phyloP scores from a whole-genome alignment of 208 protist genomes.

The Trypanosoma rangeli region DNA sequence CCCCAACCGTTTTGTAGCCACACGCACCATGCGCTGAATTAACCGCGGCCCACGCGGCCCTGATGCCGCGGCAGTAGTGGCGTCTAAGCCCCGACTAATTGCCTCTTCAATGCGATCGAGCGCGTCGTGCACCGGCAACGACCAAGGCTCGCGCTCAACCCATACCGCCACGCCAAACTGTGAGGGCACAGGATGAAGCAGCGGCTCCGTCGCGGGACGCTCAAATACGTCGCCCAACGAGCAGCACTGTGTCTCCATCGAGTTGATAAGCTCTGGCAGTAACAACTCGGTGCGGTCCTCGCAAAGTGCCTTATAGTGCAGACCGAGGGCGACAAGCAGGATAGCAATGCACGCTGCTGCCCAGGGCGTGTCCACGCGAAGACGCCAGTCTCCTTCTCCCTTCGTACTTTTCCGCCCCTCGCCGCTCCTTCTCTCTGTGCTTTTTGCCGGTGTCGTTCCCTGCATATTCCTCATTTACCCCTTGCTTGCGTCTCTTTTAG shows the following conservation, averaged over 20 bases:
- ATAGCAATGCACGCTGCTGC: conserved; percentile 20
- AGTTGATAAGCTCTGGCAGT: conserved; percentile 35
- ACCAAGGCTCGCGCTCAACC: conserved; percentile 49
- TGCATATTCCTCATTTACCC: not conserved
- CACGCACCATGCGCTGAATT: conserved; percentile 44
- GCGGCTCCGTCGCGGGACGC: not conserved
- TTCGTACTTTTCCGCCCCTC: not conserved
- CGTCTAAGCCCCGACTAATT: not conserved
- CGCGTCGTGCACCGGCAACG: conserved; percentile 46
- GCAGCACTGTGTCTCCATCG: conserved; percentile 31
- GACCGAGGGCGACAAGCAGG: conserved; percentile 28
- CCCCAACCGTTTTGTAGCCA: not conserved
- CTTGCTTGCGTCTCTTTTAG: not conserved
- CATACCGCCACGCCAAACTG: conserved; percentile 66
- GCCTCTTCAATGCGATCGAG: conserved; percentile 48
- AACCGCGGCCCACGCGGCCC: not conserved
- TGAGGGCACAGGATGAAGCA: conserved; percentile 27
- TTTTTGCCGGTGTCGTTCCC: not conserved
- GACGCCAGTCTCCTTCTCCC: conserved; percentile 4
- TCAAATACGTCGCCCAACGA: conserved; percentile 15
- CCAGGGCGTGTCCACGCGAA: conserved; percentile 9
- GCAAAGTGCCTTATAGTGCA: conserved; percentile 52
- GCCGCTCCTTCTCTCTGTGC: not conserved
- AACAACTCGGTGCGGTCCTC: conserved; percentile 45
- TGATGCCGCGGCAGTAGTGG: not conserved